Base-by-base conservation (phyloP, 1,139 yeast species). In the Magnusiomyces starmeri region DNA sequence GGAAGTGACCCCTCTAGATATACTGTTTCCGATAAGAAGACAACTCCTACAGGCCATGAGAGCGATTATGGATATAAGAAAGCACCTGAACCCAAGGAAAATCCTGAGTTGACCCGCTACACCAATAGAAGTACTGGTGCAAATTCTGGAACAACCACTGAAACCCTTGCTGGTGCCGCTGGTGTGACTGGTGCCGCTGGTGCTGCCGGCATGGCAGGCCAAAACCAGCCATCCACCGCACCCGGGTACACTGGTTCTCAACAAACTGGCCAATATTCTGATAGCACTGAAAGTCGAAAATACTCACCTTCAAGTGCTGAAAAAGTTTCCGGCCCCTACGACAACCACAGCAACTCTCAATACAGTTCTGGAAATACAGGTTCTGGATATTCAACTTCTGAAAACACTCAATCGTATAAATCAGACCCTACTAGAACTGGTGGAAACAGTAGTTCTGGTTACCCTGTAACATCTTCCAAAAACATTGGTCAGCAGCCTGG, bases 181-280 rank as follows among this genome's bases (percentile, higher is more conserved):
- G 51, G 48, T 4, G 55, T 18, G 24, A 26, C 49, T 29, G 55
- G 46, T 18, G 50, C 47, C 20, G 50, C 41, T 29, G 54, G 27
- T 21, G 47, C 51, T 32, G 52, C 53, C 26, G 53, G 53, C 22
- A 29, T 42, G 8, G 46, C 37, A 32, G n/a, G 18, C 37, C 37
- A 32, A 6, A 4, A 14, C 37, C n/a, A 12, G 9, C 9, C 37
- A 32, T 32, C 12, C n/a, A n/a, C n/a, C n/a, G n/a, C n/a, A 32
- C 12, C 18, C 37, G 4, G 12, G 37, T 7, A 14, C 37, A 32
- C 12, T 4, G 37, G 37, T 32, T 32, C 37, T 32, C n/a, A 32
- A 14, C 37, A n/a, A 4, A 32, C 37, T 32, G 37, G 32, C 32
- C n/a, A n/a, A n/a, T n/a, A n/a, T n/a, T n/a, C n/a, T n/a, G n/a